A percentile compares a stretch with the other conserved stretches of the same genome.
Evolutionary conservation across 2,329 filamentous ascomycete genomes (phyloP).

Genomic region (Leptodontidium sp.): DNA sequence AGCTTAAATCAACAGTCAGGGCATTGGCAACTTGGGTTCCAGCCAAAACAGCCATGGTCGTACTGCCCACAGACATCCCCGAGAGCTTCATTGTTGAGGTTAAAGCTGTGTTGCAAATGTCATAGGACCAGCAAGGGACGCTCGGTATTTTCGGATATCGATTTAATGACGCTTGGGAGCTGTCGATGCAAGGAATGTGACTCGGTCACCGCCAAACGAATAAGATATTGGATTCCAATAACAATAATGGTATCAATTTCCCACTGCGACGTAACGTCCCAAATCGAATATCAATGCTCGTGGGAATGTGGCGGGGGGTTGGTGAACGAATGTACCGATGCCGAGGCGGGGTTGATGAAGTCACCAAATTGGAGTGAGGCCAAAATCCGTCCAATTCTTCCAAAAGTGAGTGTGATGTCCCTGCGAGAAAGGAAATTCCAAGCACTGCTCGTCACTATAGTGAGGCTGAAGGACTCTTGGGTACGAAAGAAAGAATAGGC

Average conservation of each 20-base stretch:
- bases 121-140: conserved; percentile 9
- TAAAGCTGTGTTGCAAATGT: conserved; percentile 1
- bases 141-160: conserved; percentile 12
- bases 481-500: not conserved
- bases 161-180: not conserved
- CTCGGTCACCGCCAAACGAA: not conserved
- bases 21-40: conserved; percentile 32
- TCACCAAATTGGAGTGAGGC: not conserved
- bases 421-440: not conserved
- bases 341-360: conserved; percentile 20
- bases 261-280: not conserved
- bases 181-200: conserved; percentile 1
- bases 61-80: conserved; percentile 16
- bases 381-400: not conserved
- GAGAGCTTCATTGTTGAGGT: conserved; percentile 30
- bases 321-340: conserved; percentile 9
- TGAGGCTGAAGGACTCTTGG: not conserved
- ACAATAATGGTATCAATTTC: not conserved
- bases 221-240: not conserved
- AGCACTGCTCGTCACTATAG: not conserved
- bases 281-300: conserved; percentile 6
- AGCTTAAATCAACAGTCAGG: conserved; percentile 40
- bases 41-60: conserved; percentile 27
- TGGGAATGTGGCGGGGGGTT: conserved; percentile 6
- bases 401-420: conserved; percentile 10